A percentile compares a stretch with the other conserved stretches of the same genome.
These are phyloP conservation scores for Prunus persica DNA, from an alignment of 306 rosid genomes.

Conservation along the genomic window Prunus_persica_NCBIv2 NC_034012.1:18597501-18598000, in stretches of 20 bases:
- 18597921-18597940: slow-evolving; percentile 93
- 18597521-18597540: too few relatives aligned
- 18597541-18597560: too few relatives aligned
- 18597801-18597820: not conserved
- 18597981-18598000: not conserved
- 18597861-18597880: slow-evolving; percentile 74
- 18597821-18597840: not conserved
- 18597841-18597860: slow-evolving; percentile 40
- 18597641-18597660: not conserved
- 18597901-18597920: slow-evolving; percentile 88
- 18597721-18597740: not conserved
- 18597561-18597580: not conserved
- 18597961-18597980: slow-evolving; percentile 86
- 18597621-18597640: not conserved
- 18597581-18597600: not conserved
- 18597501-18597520: too few relatives aligned
- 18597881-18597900: slow-evolving; percentile 96
- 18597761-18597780: too few relatives aligned
- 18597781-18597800: not conserved
- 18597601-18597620: not conserved
- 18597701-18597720: not conserved
- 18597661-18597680: not conserved
- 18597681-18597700: not conserved
- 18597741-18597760: not conserved
- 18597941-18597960: slow-evolving; percentile 95